These are phyloP conservation scores for Quercus lobata DNA, from an alignment of 331 rosid genomes.

Conservation along the genomic window DNA sequence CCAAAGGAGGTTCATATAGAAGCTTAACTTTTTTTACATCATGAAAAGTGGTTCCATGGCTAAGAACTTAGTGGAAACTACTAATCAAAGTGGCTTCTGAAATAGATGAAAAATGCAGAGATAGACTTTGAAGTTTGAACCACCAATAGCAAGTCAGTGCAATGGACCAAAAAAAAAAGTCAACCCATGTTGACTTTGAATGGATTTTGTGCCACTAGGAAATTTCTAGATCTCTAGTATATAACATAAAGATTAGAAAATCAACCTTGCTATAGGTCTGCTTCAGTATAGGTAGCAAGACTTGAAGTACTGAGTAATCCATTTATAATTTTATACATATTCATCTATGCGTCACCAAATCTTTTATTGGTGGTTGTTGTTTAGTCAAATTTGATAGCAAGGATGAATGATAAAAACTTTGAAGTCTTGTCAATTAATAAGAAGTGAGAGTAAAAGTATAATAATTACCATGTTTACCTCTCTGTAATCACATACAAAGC, in stretches of 20 bases:
- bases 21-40: not conserved
- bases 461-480: too few relatives aligned
- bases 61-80: too few relatives aligned
- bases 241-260: not conserved
- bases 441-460: too few relatives aligned
- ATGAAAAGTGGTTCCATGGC: slow-evolving; percentile 25
- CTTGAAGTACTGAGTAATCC: too few relatives aligned
- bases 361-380: not conserved
- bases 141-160: slow-evolving; percentile 11
- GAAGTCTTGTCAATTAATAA: too few relatives aligned
- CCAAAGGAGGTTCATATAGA: too few relatives aligned
- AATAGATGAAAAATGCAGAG: slow-evolving; percentile 23
- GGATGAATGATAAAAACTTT: too few relatives aligned
- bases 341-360: not conserved
- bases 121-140: slow-evolving; percentile 7
- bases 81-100: slow-evolving; percentile 26
- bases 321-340: not conserved
- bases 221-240: slow-evolving; percentile 1
- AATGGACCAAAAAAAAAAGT: slow-evolving; percentile 20
- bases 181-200: slow-evolving; percentile 52
- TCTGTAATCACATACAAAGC: too few relatives aligned
- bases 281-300: not conserved
- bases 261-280: slow-evolving; percentile 1
- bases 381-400: too few relatives aligned
- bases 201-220: slow-evolving; percentile 26